Evolutionary conservation across 805 yeast species (phyloP).

Genomic region (Zygoascus flipseniorum): DNA sequence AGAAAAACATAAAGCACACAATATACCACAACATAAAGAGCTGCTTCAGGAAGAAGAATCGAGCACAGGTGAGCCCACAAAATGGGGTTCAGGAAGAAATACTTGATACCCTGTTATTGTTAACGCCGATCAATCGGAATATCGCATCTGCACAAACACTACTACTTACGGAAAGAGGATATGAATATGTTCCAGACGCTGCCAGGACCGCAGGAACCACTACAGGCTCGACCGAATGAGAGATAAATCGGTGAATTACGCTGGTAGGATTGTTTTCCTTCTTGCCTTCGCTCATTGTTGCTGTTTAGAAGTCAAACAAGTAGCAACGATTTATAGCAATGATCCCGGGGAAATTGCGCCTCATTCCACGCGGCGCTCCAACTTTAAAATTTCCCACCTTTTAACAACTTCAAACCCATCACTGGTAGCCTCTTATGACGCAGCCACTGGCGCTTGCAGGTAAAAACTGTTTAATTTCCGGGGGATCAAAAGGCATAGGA

Average conservation of each 20-base stretch:
- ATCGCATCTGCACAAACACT: too few relatives aligned
- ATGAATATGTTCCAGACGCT: conserved; percentile 22
- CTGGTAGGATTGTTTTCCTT: background rate
- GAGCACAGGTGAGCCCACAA: conserved; percentile 41
- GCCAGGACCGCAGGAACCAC: conserved; percentile 19
- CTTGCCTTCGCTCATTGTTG: background rate
- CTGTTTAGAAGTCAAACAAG: background rate
- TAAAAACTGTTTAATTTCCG: conserved; percentile 37
- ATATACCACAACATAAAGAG: conserved; percentile 33
- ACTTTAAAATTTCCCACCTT: too few relatives aligned
- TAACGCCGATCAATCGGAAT: background rate
- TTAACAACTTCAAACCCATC: too few relatives aligned
- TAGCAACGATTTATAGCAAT: background rate
- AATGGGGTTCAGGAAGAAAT: conserved; percentile 34
- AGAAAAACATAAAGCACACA: conserved; percentile 30
- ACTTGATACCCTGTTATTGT: conserved; percentile 31
- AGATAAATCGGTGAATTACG: background rate
- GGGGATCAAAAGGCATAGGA: conserved; percentile 67
- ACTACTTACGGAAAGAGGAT: conserved; percentile 23
- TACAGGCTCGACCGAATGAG: conserved; percentile 15
- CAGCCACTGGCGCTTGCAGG: background rate
- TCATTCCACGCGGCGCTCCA: too few relatives aligned
- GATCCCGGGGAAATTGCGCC: background rate
- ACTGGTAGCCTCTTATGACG: background rate
- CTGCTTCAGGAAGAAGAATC: conserved; percentile 38